phyloP scores from a whole-genome alignment of 352 stramenopile genomes.

The Phytophthora europaea region DNA sequence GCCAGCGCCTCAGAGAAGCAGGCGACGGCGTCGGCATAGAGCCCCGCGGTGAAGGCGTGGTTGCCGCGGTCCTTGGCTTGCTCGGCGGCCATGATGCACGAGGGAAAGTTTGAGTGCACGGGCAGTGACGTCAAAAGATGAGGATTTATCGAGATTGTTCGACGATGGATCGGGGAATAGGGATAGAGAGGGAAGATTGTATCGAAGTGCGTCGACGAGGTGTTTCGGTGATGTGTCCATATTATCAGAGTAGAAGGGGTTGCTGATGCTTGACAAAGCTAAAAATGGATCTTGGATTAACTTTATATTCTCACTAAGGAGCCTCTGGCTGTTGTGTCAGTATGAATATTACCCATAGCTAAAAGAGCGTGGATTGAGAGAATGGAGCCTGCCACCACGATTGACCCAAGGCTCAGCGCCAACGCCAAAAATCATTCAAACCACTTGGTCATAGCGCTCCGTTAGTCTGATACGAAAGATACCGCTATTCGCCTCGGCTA shows the following conservation, averaged over 20 bases:
- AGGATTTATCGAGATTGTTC: slow-evolving; percentile 22
- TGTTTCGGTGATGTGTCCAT: neutral
- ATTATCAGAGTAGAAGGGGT: neutral
- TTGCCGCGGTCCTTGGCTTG: slow-evolving; percentile 92
- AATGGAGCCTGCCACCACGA: too few relatives aligned
- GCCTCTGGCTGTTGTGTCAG: too few relatives aligned
- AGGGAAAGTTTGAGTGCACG: neutral
- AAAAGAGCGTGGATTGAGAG: too few relatives aligned
- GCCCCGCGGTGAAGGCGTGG: slow-evolving; percentile 73
- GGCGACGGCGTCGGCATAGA: slow-evolving; percentile 73
- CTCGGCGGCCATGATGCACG: slow-evolving; percentile 64
- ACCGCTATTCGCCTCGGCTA: too few relatives aligned
- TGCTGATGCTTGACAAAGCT: neutral
- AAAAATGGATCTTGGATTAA: neutral
- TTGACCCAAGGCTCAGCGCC: too few relatives aligned
- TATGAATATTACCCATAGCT: too few relatives aligned
- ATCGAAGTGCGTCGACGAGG: neutral
- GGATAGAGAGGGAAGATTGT: neutral
- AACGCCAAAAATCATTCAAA: too few relatives aligned
- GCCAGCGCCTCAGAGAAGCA: slow-evolving; percentile 86
- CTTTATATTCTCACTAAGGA: too few relatives aligned
- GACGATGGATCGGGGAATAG: neutral
- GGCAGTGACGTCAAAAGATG: neutral
- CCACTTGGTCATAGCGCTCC: too few relatives aligned
- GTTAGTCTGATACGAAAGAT: too few relatives aligned